These are phyloP conservation scores for Solanum acaule DNA, from an alignment of 257 asterid genomes.

Conservation along the genomic window DNA sequence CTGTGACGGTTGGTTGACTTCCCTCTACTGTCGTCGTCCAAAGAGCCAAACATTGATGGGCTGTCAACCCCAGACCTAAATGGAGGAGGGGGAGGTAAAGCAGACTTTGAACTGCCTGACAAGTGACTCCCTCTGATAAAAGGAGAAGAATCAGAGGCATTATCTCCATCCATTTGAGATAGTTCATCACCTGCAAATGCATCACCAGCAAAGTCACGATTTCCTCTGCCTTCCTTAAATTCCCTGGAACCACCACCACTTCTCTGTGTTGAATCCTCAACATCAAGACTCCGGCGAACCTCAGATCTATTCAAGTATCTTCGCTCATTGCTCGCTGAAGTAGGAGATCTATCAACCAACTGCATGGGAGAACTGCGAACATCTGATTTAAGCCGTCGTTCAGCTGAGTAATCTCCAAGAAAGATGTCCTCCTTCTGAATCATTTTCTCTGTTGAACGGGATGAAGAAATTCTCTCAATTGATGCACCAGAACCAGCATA, in stretches of 20 bases:
- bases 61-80: constrained; percentile 57
- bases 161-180: constrained; percentile 56
- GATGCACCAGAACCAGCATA: constrained; percentile 35
- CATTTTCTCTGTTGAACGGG: constrained; percentile 55
- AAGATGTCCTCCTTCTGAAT: constrained; percentile 54
- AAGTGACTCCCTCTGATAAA: constrained; percentile 49
- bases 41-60: constrained; percentile 46
- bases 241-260: constrained; percentile 72
- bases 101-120: constrained; percentile 49
- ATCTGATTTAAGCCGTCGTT: constrained; percentile 67
- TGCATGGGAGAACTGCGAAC: constrained; percentile 51
- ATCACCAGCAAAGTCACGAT: constrained; percentile 43
- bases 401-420: constrained; percentile 54
- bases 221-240: constrained; percentile 60
- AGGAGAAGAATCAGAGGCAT: constrained; percentile 69
- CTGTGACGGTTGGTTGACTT: constrained; percentile 64
- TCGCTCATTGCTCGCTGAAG: constrained; percentile 46
- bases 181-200: constrained; percentile 52
- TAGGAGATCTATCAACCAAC: constrained; percentile 62
- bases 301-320: constrained; percentile 56
- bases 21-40: constrained; percentile 72
- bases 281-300: constrained; percentile 51
- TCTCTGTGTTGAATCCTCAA: constrained; percentile 66
- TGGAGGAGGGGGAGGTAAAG: constrained; percentile 52
- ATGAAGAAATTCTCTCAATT: constrained; percentile 48